phyloP scores from a whole-genome alignment of 805 yeast genomes.

The Yarrowia osloensis region DNA sequence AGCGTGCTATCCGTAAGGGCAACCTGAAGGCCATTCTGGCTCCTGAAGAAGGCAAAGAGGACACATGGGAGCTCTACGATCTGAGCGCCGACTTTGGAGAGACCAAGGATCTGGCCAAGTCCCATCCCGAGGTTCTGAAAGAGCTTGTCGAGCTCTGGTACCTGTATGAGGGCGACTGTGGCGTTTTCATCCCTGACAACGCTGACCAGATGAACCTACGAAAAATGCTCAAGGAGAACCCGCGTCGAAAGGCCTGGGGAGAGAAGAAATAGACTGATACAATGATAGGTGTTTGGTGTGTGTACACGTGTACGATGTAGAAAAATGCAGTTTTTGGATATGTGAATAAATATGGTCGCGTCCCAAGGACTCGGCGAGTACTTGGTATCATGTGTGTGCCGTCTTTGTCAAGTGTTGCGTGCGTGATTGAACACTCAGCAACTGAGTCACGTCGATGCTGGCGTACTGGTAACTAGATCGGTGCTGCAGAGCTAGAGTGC shows the following conservation, averaged over 20 bases:
- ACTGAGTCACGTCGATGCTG: too few relatives aligned
- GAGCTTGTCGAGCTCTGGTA: constrained; percentile 54
- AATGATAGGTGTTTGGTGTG: neutral
- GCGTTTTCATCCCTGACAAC: constrained; percentile 32
- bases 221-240: constrained; percentile 22
- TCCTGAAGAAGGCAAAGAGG: constrained; percentile 50
- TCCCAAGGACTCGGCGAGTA: too few relatives aligned
- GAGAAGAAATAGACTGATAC: neutral
- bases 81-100: constrained; percentile 54
- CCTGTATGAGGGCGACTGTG: constrained; percentile 48
- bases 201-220: constrained; percentile 19
- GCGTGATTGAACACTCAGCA: too few relatives aligned
- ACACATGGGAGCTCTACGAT: constrained; percentile 49
- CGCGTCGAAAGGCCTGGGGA: neutral
- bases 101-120: constrained; percentile 48
- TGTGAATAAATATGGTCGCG: neutral
- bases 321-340: neutral
- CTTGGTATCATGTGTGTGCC: too few relatives aligned
- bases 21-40: constrained; percentile 52
- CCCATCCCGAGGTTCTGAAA: constrained; percentile 45
- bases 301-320: too few relatives aligned
- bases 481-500: too few relatives aligned
- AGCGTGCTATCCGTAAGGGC: constrained; percentile 57
- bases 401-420: too few relatives aligned
- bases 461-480: too few relatives aligned